Percentiles rank a stretch among this genome's conserved stretches.
phyloP scores from a whole-genome alignment of 768 basidiomycete species.

The Podaxis mareebaensis region DNA sequence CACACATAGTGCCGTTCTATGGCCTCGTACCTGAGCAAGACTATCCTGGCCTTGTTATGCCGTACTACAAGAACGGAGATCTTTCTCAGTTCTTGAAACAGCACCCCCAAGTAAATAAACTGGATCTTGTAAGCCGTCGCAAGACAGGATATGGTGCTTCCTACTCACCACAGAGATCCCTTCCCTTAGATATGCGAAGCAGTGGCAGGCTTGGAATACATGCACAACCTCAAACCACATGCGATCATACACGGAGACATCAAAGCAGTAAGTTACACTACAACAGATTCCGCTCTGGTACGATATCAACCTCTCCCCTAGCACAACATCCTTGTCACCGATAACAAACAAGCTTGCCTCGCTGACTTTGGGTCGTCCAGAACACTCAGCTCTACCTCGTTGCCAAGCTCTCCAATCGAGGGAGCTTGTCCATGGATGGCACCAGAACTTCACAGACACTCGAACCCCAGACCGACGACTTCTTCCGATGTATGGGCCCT shows the following conservation, averaged over 20 bases:
- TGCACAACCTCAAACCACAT: slow-evolving; percentile 19
- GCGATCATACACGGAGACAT: slow-evolving; percentile 36
- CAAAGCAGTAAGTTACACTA: slow-evolving; percentile 30
- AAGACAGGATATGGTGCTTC: not conserved
- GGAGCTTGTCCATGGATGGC: slow-evolving; percentile 42
- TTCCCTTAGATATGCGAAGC: slow-evolving; percentile 15
- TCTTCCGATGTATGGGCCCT: slow-evolving; percentile 35
- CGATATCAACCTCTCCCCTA: slow-evolving; percentile 13
- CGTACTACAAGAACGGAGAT: slow-evolving; percentile 19
- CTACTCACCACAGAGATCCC: not conserved
- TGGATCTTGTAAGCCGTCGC: slow-evolving; percentile 4
- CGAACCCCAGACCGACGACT: slow-evolving; percentile 18
- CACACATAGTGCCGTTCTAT: slow-evolving; percentile 17
- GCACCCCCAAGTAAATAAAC: slow-evolving; percentile 8
- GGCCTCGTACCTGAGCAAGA: slow-evolving; percentile 17
- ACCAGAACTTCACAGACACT: slow-evolving; percentile 28
- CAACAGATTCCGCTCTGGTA: not conserved
- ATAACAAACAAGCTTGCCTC: slow-evolving; percentile 30
- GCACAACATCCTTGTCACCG: slow-evolving; percentile 37
- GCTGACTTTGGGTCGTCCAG: slow-evolving; percentile 42
- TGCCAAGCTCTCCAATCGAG: slow-evolving; percentile 30
- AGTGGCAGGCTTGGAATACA: slow-evolving; percentile 19
- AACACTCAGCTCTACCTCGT: slow-evolving; percentile 32
- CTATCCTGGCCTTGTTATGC: slow-evolving; percentile 17
- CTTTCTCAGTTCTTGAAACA: slow-evolving; percentile 12